Base-by-base conservation (phyloP, 1,139 yeast species). In the Tardiomyces digboiensis region DNA sequence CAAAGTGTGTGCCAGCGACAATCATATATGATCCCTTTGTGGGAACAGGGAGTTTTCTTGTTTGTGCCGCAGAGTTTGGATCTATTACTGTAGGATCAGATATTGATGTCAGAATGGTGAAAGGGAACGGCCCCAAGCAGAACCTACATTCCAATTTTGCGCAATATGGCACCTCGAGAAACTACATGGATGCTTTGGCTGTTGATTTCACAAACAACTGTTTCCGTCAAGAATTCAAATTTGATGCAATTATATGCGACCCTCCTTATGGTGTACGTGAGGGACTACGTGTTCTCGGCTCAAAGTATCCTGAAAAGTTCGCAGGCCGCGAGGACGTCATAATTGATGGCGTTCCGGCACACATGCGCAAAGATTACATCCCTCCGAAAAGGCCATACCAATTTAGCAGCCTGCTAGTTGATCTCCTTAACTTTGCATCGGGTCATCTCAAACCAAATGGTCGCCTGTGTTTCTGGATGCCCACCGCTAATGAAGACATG, bases 191-290 rank as follows among this genome's bases (percentile, higher is more conserved):
- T 61, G 81, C 83, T 0, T 57, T 87, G 55, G 81, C 94, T 12
- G 86, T 91, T 94, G 99, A 91, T 64, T 91, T 91, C 62, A 91
- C 97, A 3, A 89, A 91, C 59, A 84, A 84, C 61, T 82, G 96
- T 2, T 68, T 93, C 45, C 72, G 97, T 50, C 49, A 63, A 1
- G 71, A 74, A 53, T 66, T 91, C 39, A 63, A 58, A 36, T 73
- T 93, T 16, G 96, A 91, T 56, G 75, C 88, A 1, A 88, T 91
- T 13, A 77, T 91, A 2, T 89, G 97, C 59, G 99, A 91, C 62
- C 98, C 98, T 1, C 99, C 99, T 0, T 91, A 91, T 61, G 99
- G 98, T 2, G 94, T 91, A 1, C 73, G 99, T 55, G 99, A 93
- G 61, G 96, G 97, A 1, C 75, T 93, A 41, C 86, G 87, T 58